Evolutionary conservation across 2,329 filamentous ascomycete species (phyloP).

Genomic region (Fusarium haematococcum): DNA sequence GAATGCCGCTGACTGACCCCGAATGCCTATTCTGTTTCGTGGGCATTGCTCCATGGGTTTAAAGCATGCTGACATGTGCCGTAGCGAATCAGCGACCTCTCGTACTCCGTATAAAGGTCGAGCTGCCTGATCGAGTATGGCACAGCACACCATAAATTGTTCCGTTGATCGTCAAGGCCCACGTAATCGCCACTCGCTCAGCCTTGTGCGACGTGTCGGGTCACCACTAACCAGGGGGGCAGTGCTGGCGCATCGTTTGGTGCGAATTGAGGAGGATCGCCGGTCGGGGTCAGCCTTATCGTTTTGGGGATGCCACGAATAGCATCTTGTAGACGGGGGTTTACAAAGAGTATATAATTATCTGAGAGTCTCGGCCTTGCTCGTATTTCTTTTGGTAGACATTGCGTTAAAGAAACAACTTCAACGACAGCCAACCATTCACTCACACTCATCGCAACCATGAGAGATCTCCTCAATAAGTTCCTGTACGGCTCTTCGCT

Average conservation of each 20-base stretch:
- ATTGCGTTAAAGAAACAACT: not conserved
- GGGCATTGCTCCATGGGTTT: not conserved
- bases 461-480: conserved; percentile 28
- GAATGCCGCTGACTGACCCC: not conserved
- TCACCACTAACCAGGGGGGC: conserved; percentile 2
- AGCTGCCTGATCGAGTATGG: not conserved
- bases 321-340: not conserved
- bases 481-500: conserved; percentile 19
- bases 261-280: not conserved
- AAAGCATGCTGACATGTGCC: not conserved
- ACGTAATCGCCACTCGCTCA: conserved; percentile 17
- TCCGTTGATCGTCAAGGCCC: conserved; percentile 10
- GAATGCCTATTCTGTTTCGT: not conserved
- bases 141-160: not conserved
- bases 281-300: not conserved
- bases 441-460: not conserved
- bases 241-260: conserved; percentile 1
- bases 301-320: not conserved
- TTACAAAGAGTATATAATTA: not conserved
- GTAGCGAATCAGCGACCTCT: conserved; percentile 9
- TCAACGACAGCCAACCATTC: not conserved
- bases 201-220: conserved; percentile 16
- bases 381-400: not conserved
- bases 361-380: not conserved
- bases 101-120: conserved; percentile 5